Conservation (phyloP, 805 yeast species). For the Candida pseudoglaebosa region DNA sequence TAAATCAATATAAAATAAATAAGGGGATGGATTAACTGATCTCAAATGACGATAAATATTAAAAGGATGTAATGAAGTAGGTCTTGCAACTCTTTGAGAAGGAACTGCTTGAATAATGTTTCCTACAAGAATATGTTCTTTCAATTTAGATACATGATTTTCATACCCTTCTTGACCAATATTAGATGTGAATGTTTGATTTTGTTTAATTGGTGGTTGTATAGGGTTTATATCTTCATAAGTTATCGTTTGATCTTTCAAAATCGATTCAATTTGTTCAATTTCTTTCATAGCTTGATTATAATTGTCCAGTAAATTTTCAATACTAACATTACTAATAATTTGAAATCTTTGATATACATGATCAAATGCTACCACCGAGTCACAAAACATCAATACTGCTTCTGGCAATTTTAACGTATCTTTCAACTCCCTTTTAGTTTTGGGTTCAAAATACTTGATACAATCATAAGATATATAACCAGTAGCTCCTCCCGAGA, state of each 20-base stretch:
- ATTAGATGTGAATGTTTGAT: conserved; percentile 77
- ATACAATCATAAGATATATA: conserved; percentile 95
- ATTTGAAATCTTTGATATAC: conserved; percentile 91
- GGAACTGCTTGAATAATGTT: conserved; percentile 98
- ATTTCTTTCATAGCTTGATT: conserved; percentile 18
- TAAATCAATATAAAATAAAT: conserved; percentile 89
- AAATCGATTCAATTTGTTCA: conserved; percentile 43
- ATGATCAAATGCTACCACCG: conserved; percentile 87
- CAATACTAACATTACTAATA: conserved; percentile 68
- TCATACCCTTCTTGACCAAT: conserved; percentile 95
- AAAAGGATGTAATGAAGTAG: conserved; percentile 93
- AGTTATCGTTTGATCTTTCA: conserved; percentile 41
- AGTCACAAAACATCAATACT: conserved; percentile 84
- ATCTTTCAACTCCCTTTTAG: conserved; percentile 71
- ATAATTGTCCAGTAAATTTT: conserved; percentile 15
- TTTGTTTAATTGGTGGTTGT: conserved; percentile 66
- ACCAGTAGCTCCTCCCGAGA: conserved; percentile 96
- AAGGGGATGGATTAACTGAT: conserved; percentile 96
- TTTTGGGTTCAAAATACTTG: conserved; percentile 92
- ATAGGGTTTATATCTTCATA: conserved; percentile 55
- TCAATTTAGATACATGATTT: conserved; percentile 67
- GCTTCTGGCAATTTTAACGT: conserved; percentile 87
- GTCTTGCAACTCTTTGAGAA: conserved; percentile 93
- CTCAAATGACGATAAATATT: conserved; percentile 92
- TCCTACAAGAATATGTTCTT: conserved; percentile 80